phyloP scores from a whole-genome alignment of 2,329 filamentous ascomycete species.

The Phyllosticta citriasiana region DNA sequence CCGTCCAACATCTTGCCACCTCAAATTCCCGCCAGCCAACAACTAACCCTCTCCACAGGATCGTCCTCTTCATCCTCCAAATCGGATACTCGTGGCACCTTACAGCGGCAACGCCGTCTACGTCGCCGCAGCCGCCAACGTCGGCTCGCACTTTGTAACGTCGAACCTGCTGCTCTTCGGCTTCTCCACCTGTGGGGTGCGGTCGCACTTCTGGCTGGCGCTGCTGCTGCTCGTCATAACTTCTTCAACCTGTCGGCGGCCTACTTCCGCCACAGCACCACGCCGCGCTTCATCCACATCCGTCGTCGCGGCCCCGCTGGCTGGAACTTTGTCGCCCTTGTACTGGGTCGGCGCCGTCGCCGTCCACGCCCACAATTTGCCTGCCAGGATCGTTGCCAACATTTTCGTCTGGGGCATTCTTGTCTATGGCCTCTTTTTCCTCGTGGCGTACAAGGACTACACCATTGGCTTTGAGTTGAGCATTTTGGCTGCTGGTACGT shows the following conservation, averaged over 20 bases:
- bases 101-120: slow-evolving; percentile 56
- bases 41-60: background rate
- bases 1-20: slow-evolving; percentile 14
- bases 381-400: slow-evolving; percentile 74
- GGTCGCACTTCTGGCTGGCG: slow-evolving; percentile 62
- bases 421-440: slow-evolving; percentile 66
- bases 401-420: slow-evolving; percentile 80
- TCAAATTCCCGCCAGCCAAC: background rate
- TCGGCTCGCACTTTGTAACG: slow-evolving; percentile 74
- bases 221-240: slow-evolving; percentile 70
- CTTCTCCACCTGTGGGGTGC: slow-evolving; percentile 79
- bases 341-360: slow-evolving; percentile 86
- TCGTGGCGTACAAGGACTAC: slow-evolving; percentile 62
- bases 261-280: slow-evolving; percentile 70
- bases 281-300: slow-evolving; percentile 65
- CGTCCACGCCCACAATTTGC: slow-evolving; percentile 54
- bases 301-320: slow-evolving; percentile 63
- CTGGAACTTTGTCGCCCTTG: slow-evolving; percentile 82
- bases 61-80: slow-evolving; percentile 66
- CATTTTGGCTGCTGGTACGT: slow-evolving; percentile 58
- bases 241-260: slow-evolving; percentile 69
- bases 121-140: slow-evolving; percentile 61
- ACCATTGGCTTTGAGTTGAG: slow-evolving; percentile 73
- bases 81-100: slow-evolving; percentile 66
- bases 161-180: slow-evolving; percentile 76